Base-by-base conservation (phyloP, 306 rosid species). In the Quercus ilex region DNA sequence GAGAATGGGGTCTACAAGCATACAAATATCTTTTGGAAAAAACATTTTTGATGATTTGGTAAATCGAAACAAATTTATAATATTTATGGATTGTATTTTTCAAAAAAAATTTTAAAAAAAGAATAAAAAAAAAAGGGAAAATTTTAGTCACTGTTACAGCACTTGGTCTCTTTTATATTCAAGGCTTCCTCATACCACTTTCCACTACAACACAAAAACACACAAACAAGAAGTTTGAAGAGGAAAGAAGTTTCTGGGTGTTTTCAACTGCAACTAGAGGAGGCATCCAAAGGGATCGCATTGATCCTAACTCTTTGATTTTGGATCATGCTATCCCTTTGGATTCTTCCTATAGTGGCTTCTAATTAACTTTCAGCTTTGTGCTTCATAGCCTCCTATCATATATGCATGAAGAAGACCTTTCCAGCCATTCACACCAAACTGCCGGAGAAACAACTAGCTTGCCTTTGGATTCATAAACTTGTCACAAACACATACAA, bases 241-340 rank as follows among this genome's bases (percentile, higher is more conserved):
- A 41, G 46, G 46, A 41, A 41, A 41, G 58, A 28, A 12, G 57
- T 67, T 46, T 23, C 70, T n/a, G 71, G 46, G 78, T 75, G 78
- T 75, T 58, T 78, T 57, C 55, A 30, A 55, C 71, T 81, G 83
- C 83, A 71, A 74, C 85, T 77, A 31, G 71, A 87, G 88, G 85
- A 85, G 60, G 85, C 85, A 81, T 81, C 79, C 79, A 75, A 75
- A 75, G 79, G 79, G 79, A 75, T 75, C 79, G 79, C 79, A 75
- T 75, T 75, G 79, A 75, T 75, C 79, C 71, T 30, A 75, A 57
- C 19, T 21, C 12, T n/a, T 11, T 23, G 26, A 75, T 49, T 84
- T 79, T 30, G 85, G 88, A 87, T 87, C 90, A 87, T 87, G 90
- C 90, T 78, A 82, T 87, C 86, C 83, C 91, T 87, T 78, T 59